Percentiles rank a stretch among this genome's conserved stretches.
Evolutionary conservation across 345 rosid species (phyloP).

Genomic region (Eucalyptus tenuipes): DNA sequence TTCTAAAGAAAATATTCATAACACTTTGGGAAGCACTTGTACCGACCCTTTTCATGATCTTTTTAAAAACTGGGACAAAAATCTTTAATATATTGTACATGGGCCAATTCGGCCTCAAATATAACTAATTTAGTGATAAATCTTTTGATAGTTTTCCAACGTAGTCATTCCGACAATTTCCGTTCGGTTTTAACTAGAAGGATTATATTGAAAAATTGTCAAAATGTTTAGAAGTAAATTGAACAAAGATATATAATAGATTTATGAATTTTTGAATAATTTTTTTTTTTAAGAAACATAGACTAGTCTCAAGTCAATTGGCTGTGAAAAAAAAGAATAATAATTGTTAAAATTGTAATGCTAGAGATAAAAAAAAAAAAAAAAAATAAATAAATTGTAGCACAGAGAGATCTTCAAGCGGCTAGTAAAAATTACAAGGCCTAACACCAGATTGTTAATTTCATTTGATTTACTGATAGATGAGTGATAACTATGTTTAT

Average conservation of each 20-base stretch:
- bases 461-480: not conserved
- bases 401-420: not conserved
- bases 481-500: not conserved
- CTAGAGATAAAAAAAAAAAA: not conserved
- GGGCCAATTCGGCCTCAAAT: not conserved
- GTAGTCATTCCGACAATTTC: rapidly evolving
- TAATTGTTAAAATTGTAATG: too few species aligned
- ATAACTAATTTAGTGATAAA: not conserved
- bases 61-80: not conserved
- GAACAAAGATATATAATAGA: not conserved
- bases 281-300: not conserved
- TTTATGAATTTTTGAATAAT: not conserved
- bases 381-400: not conserved
- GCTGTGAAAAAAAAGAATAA: too few species aligned
- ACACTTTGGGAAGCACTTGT: not conserved
- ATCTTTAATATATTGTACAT: not conserved
- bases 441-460: not conserved
- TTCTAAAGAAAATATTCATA: not conserved
- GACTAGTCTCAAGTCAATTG: not conserved
- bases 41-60: not conserved
- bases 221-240: not conserved
- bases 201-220: not conserved
- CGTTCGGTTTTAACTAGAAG: not conserved
- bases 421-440: not conserved
- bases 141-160: not conserved